These are phyloP conservation scores for Aspergillus indologenus DNA, from an alignment of 495 filamentous ascomycete genomes.

Conservation along the genomic window DNA sequence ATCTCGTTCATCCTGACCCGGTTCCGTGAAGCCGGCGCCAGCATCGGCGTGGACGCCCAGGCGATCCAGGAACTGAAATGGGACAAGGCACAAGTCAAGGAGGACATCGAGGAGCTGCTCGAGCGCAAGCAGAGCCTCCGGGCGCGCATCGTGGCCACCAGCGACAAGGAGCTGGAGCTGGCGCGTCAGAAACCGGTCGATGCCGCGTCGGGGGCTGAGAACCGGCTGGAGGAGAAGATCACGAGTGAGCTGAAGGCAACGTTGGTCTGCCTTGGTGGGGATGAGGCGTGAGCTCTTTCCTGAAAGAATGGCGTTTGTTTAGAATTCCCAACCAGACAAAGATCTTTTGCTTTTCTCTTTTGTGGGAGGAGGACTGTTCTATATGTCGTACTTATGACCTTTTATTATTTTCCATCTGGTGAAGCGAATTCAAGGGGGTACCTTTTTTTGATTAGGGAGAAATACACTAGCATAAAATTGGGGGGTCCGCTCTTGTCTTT, in stretches of 20 bases:
- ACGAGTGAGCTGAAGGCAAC: conserved; percentile 56
- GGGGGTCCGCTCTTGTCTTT: no score
- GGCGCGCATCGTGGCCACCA: conserved; percentile 67
- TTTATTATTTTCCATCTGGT: not conserved
- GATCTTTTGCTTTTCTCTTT: not conserved
- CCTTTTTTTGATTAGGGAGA: no score
- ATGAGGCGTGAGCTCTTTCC: conserved; percentile 35
- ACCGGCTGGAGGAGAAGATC: conserved; percentile 68
- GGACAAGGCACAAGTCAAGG: conserved; percentile 65
- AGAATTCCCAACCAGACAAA: not conserved
- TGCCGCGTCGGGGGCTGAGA: conserved; percentile 44
- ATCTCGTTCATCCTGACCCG: conserved; percentile 63
- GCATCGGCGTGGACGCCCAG: conserved; percentile 54
- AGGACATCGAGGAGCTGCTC: conserved; percentile 77
- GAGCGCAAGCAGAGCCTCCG: conserved; percentile 57
- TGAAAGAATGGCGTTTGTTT: conserved; percentile 2
- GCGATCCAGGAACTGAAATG: conserved; percentile 66
- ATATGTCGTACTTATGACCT: conserved; percentile 3
- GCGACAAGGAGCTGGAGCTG: conserved; percentile 66
- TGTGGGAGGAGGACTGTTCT: not conserved
- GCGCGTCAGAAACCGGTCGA: conserved; percentile 47
- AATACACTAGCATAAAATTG: no score
- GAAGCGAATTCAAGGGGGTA: not conserved
- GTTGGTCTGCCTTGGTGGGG: conserved; percentile 38
- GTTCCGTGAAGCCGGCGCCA: conserved; percentile 57